Evolutionary conservation across 2,329 filamentous ascomycete genomes (phyloP), one percentile per base, ranked within the genome.

Genomic region (Ceratocystis lukuohia): DNA sequence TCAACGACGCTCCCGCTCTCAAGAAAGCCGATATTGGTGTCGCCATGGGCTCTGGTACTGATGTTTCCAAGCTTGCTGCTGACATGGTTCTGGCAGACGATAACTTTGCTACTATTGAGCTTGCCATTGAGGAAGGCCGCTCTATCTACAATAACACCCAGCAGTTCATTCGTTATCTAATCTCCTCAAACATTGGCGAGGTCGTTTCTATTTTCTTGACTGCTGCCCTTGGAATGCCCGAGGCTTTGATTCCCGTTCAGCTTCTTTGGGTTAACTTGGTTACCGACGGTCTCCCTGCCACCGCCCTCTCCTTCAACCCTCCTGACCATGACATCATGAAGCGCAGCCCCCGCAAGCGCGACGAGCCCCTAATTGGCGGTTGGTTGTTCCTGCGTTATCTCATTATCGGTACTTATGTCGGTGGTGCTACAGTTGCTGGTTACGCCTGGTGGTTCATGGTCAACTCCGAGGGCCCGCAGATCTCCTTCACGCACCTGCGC

Each of bases 381-480:
- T 99, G 94, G 94, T 79, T 99, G 48, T 96, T 99, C 80, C 91
- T 97, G 83, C 87, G 94, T 65, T 99, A 99, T 77, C 86, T 99
- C 80, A 87, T 97, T 62, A 94, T 99, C 71, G 94, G 94, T 69
- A 91, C 86, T 7, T 99, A 99, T 70, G 94, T 99, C 67, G 94
- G 94, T 74, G 81, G 91, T 50, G 94, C 94, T 65, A 99, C 94
- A 2, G 95, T 99, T 22, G 91, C 88, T 73, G 94, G 95, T 59
- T 99, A 99, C 74, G 93, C 91, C n/a, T 99, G 94, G 94, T 99
- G 91, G 90, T 99, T 97, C 81, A 92, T 99, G 88, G 96, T 88
- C 80, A 93, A 97, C 79, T 78, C 86, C 7, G 85, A 87, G 70
- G 94, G 94, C 0, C 94, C 94, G 28, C 89, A 96, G 75, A 96